Percentiles rank a stretch among this genome's conserved stretches.
Conservation (phyloP, 371 early-diverging fungal genomes). For the Lichtheimia ramosa region DNA sequence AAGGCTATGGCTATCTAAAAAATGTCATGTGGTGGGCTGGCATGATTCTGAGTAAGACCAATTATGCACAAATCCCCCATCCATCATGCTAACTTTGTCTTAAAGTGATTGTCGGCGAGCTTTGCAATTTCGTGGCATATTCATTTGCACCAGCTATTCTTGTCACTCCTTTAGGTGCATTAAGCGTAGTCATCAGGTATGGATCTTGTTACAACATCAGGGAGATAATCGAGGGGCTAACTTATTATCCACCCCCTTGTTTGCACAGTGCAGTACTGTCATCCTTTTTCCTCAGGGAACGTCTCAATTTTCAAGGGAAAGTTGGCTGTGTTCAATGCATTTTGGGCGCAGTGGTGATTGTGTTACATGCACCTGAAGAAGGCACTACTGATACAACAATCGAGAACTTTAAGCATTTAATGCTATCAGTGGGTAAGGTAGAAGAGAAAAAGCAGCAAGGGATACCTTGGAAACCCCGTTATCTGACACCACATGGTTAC, state of each 20-base stretch:
- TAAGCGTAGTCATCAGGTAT: slow-evolving; percentile 69
- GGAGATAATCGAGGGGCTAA: too few relatives aligned
- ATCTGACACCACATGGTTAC: neutral
- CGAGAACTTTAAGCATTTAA: slow-evolving; percentile 77
- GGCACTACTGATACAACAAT: slow-evolving; percentile 71
- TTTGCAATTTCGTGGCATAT: slow-evolving; percentile 90
- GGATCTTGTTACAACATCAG: too few relatives aligned
- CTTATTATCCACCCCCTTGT: neutral
- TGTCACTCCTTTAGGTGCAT: slow-evolving; percentile 92
- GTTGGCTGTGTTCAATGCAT: slow-evolving; percentile 92
- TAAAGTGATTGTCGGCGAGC: slow-evolving; percentile 74
- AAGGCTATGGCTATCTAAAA: slow-evolving; percentile 82
- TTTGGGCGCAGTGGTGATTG: slow-evolving; percentile 87
- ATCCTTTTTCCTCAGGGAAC: slow-evolving; percentile 86
- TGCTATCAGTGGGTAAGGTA: slow-evolving; percentile 77
- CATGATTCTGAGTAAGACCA: slow-evolving; percentile 69
- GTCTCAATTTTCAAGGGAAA: slow-evolving; percentile 80
- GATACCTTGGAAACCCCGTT: neutral
- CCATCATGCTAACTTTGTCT: neutral
- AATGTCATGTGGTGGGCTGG: slow-evolving; percentile 95
- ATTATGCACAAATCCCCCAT: neutral
- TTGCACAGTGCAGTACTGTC: slow-evolving; percentile 81
- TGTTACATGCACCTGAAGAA: slow-evolving; percentile 92
- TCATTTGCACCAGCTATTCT: slow-evolving; percentile 89
- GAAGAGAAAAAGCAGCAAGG: slow-evolving; percentile 7